Percentiles rank a stretch among this genome's conserved stretches.
Conservation (phyloP, 2,329 filamentous ascomycete species). For the Sporothrix sp. region DNA sequence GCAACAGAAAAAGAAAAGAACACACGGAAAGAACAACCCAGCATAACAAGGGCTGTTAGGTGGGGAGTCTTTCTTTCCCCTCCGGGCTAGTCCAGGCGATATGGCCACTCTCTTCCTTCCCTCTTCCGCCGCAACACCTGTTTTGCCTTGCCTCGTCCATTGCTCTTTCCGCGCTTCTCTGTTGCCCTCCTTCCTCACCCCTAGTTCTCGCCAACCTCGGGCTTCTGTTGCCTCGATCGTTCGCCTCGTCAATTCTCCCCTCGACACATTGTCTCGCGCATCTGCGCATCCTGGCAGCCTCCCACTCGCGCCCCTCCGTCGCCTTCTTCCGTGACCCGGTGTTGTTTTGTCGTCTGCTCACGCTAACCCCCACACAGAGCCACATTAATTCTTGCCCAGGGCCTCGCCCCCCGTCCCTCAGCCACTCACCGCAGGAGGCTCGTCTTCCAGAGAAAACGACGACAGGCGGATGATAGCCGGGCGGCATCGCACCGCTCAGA, state of each 20-base stretch:
- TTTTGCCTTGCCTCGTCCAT: neutral
- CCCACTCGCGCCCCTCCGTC: too few species aligned
- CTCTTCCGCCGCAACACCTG: neutral
- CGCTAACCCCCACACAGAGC: constrained; percentile 21
- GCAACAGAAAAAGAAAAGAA: neutral
- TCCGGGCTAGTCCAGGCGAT: neutral
- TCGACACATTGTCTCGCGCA: too few species aligned
- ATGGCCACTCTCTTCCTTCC: constrained; percentile 3
- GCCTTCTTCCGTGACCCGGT: neutral
- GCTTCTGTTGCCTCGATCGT: neutral
- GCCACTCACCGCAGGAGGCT: neutral
- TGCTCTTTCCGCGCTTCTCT: constrained; percentile 2
- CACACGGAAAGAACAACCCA: neutral
- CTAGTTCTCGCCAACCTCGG: neutral
- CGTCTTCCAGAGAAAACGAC: neutral
- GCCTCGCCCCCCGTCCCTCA: constrained; percentile 1
- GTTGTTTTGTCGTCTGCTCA: constrained; percentile 1
- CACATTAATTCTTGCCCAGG: constrained; percentile 13
- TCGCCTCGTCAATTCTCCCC: neutral
- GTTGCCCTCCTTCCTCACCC: neutral
- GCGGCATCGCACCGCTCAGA: neutral
- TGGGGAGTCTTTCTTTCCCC: neutral
- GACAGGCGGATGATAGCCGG: neutral
- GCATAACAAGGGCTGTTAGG: neutral
- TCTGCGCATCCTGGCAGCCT: too few species aligned